Conservation (phyloP, 495 filamentous ascomycete species). For the Neurospora cerealis region DNA sequence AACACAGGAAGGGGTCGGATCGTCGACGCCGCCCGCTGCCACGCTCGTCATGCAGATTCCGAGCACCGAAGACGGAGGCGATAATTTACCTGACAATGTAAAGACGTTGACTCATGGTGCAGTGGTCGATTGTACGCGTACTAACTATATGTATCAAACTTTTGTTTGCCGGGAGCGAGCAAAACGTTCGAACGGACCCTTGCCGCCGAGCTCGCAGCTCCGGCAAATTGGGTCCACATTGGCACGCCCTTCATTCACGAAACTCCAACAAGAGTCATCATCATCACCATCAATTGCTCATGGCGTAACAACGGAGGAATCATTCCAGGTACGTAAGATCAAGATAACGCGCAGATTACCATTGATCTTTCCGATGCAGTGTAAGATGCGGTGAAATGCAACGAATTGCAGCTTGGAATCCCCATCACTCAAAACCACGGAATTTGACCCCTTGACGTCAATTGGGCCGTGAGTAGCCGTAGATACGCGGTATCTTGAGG, state of each 20-base stretch:
- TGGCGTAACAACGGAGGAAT: neutral
- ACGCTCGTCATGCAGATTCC: neutral
- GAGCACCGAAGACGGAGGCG: neutral
- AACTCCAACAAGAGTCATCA: neutral
- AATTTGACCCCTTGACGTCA: constrained; percentile 3
- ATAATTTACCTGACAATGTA: neutral
- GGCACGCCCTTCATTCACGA: neutral
- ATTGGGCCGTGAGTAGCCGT: constrained; percentile 21
- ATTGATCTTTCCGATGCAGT: neutral
- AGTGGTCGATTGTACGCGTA: neutral
- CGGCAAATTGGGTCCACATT: neutral
- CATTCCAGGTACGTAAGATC: neutral
- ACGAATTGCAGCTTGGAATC: neutral
- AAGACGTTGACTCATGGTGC: neutral
- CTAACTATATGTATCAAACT: neutral
- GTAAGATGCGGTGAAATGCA: neutral
- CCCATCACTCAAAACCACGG: constrained; percentile 2
- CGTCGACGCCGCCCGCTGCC: neutral
- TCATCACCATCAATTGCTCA: neutral
- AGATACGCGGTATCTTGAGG: constrained; percentile 9
- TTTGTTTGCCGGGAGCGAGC: no score
- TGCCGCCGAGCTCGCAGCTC: neutral
- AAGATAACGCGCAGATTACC: constrained; percentile 10
- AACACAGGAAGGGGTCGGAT: neutral
- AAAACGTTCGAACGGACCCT: neutral